phyloP scores from a whole-genome alignment of 1,139 yeast species.

The Kodamaea alishanica region DNA sequence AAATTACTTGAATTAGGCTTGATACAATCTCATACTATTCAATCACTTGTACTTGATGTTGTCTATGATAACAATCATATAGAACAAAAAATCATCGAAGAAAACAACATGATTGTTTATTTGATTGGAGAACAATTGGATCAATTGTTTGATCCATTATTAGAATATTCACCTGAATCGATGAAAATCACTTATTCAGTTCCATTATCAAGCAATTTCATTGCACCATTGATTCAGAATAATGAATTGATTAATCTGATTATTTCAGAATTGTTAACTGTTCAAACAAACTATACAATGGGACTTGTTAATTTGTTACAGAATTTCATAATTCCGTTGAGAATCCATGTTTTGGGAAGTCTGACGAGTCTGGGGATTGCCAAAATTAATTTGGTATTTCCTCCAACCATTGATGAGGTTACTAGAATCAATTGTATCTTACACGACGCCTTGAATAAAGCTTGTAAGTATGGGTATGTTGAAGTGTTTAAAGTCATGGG shows the following conservation, averaged over 20 bases:
- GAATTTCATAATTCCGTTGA: slow-evolving; percentile 71
- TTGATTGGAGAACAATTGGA: slow-evolving; percentile 81
- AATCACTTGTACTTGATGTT: slow-evolving; percentile 65
- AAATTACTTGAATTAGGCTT: slow-evolving; percentile 54
- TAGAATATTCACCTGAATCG: slow-evolving; percentile 89
- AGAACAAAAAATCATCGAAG: slow-evolving; percentile 39
- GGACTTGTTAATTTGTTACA: slow-evolving; percentile 71
- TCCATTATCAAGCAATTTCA: slow-evolving; percentile 26
- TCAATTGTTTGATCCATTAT: slow-evolving; percentile 80
- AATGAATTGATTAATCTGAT: slow-evolving; percentile 38
- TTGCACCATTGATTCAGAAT: slow-evolving; percentile 15
- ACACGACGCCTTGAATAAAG: slow-evolving; percentile 67
- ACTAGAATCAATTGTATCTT: slow-evolving; percentile 84
- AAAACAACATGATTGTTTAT: slow-evolving; percentile 70
- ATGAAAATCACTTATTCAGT: slow-evolving; percentile 65
- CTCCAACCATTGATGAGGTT: slow-evolving; percentile 93
- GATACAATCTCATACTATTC: slow-evolving; percentile 50
- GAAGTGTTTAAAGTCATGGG: slow-evolving; percentile 80
- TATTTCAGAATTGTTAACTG: slow-evolving; percentile 59
- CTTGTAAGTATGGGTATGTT: slow-evolving; percentile 61
- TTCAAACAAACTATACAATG: slow-evolving; percentile 73
- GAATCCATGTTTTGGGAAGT: slow-evolving; percentile 58
- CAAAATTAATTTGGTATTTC: slow-evolving; percentile 72
- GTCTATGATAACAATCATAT: slow-evolving; percentile 51
- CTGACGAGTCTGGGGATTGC: slow-evolving; percentile 53